phyloP scores from a whole-genome alignment of 192 early-diverging fungal genomes.

The Backusella tuberculispora region DNA sequence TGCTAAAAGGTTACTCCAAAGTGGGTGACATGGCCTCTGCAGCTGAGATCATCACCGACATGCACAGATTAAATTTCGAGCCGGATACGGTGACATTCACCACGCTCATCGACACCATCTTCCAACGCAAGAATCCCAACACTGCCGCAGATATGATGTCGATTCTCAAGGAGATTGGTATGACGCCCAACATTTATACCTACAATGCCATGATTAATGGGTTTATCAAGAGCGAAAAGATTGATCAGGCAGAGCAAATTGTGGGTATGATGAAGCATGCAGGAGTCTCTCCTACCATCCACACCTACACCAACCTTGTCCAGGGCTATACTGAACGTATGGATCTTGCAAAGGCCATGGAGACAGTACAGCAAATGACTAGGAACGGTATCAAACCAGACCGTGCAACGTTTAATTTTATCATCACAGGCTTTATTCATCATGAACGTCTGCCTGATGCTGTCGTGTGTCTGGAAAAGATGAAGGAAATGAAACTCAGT shows the following conservation, averaged over 20 bases:
- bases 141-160: slow-evolving; percentile 21
- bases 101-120: slow-evolving; percentile 34
- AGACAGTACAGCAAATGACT: slow-evolving; percentile 29
- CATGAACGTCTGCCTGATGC: slow-evolving; percentile 36
- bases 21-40: slow-evolving; percentile 19
- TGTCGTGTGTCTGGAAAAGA: slow-evolving; percentile 22
- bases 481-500: slow-evolving; percentile 24
- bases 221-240: slow-evolving; percentile 28
- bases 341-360: slow-evolving; percentile 30
- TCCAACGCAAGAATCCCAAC: not conserved
- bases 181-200: slow-evolving; percentile 39
- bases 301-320: slow-evolving; percentile 38
- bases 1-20: slow-evolving; percentile 37
- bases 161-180: not conserved
- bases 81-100: slow-evolving; percentile 42
- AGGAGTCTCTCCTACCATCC: slow-evolving; percentile 31
- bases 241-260: slow-evolving; percentile 30
- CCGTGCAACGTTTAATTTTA: slow-evolving; percentile 37
- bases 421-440: slow-evolving; percentile 34
- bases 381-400: slow-evolving; percentile 29
- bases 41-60: slow-evolving; percentile 25
- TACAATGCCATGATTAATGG: slow-evolving; percentile 40
- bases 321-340: slow-evolving; percentile 35
- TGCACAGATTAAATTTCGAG: slow-evolving; percentile 20
- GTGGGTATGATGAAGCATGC: slow-evolving; percentile 13